phyloP scores from a whole-genome alignment of 2,329 filamentous ascomycete genomes.

The Cordyceps cateniannulata region DNA sequence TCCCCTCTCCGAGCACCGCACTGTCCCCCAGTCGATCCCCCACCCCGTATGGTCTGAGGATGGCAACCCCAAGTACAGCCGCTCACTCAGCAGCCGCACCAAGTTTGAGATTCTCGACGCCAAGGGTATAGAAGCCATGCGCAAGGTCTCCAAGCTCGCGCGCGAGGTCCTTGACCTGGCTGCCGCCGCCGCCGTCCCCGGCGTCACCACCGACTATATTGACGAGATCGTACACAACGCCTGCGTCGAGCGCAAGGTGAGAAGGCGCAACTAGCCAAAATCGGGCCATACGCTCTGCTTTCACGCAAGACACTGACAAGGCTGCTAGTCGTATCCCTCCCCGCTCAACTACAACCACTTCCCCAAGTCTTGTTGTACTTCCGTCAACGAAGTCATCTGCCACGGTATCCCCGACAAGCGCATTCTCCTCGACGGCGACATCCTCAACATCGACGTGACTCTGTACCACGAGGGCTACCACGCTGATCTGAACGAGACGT shows the following conservation, averaged over 20 bases:
- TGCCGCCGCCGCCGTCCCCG: slow-evolving; percentile 75
- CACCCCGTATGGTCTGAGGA: slow-evolving; percentile 83
- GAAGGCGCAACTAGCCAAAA: background rate
- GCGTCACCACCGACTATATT: slow-evolving; percentile 91
- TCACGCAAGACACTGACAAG: background rate
- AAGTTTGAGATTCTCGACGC: slow-evolving; percentile 79
- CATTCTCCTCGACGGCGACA: slow-evolving; percentile 82
- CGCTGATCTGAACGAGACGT: slow-evolving; percentile 95
- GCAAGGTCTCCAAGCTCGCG: slow-evolving; percentile 80
- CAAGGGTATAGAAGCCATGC: slow-evolving; percentile 80
- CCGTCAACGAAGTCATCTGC: slow-evolving; percentile 94
- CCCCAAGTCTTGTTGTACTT: slow-evolving; percentile 97
- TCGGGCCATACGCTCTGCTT: background rate
- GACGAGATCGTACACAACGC: slow-evolving; percentile 94
- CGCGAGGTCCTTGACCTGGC: slow-evolving; percentile 92
- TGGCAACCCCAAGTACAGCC: slow-evolving; percentile 63
- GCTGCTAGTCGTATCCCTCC: slow-evolving; percentile 76
- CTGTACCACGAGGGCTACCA: slow-evolving; percentile 94
- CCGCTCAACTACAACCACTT: slow-evolving; percentile 94
- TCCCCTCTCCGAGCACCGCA: slow-evolving; percentile 65
- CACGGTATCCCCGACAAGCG: slow-evolving; percentile 96
- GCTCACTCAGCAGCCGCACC: slow-evolving; percentile 60
- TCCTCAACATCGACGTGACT: slow-evolving; percentile 93
- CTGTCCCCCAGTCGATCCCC: slow-evolving; percentile 71
- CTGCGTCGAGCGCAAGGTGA: slow-evolving; percentile 83